Conservation (phyloP, 2,329 filamentous ascomycete genomes). For the Pezicula radicicola region DNA sequence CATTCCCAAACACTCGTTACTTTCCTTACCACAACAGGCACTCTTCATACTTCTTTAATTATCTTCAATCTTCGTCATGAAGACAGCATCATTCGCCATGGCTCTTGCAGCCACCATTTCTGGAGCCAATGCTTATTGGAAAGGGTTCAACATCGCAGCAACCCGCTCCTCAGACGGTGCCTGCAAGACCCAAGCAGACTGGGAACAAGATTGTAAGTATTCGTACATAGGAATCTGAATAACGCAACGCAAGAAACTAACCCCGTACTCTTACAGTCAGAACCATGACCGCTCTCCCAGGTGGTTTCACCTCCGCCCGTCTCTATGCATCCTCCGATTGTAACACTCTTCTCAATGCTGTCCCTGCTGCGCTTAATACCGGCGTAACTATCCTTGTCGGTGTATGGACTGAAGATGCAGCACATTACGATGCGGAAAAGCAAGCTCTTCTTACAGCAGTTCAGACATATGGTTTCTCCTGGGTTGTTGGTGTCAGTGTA, state of each 20-base stretch:
- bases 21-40: not conserved
- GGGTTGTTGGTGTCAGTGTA: slow-evolving; percentile 62
- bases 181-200: slow-evolving; percentile 65
- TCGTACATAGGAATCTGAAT: no score
- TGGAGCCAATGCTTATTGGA: slow-evolving; percentile 33
- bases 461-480: slow-evolving; percentile 51
- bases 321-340: slow-evolving; percentile 58
- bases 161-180: slow-evolving; percentile 40
- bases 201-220: slow-evolving; percentile 53
- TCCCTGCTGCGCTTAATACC: slow-evolving; percentile 57
- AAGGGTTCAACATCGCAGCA: slow-evolving; percentile 39
- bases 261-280: slow-evolving; percentile 33
- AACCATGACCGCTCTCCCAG: slow-evolving; percentile 42
- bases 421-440: slow-evolving; percentile 58
- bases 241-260: no score
- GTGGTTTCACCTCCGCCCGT: slow-evolving; percentile 55
- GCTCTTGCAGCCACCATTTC: slow-evolving; percentile 29
- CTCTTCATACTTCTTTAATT: not conserved
- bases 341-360: slow-evolving; percentile 43
- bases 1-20: not conserved
- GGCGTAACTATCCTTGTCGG: slow-evolving; percentile 61
- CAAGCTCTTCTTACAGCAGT: slow-evolving; percentile 56
- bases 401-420: slow-evolving; percentile 56
- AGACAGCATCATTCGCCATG: slow-evolving; percentile 22
- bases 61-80: slow-evolving; percentile 14